A percentile compares a stretch with the other conserved stretches of the same genome.
Conservation (phyloP, 345 rosid species). For the Moricandia moricandioides region DNA sequence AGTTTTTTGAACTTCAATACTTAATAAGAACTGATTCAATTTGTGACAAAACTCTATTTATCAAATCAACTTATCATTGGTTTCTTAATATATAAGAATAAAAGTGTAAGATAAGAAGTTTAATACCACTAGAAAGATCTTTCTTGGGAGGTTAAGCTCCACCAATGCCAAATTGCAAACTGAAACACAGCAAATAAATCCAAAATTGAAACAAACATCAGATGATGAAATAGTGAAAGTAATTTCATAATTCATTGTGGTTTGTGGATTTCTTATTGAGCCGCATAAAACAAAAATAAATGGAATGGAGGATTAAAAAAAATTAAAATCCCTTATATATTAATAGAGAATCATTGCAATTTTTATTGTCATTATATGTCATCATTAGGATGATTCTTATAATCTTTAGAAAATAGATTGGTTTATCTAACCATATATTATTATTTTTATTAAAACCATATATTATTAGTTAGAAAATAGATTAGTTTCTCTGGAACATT, state of each 20-base stretch:
- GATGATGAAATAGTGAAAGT: background rate
- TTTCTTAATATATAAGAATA: background rate
- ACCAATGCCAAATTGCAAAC: background rate
- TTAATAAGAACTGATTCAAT: background rate
- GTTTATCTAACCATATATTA: no score
- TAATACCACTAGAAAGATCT: background rate
- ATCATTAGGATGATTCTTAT: no score
- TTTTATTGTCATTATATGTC: no score
- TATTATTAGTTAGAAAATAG: no score
- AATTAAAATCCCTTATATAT: no score
- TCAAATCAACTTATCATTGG: background rate
- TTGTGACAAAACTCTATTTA: background rate
- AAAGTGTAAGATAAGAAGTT: background rate
- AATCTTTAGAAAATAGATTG: no score
- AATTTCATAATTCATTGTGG: background rate
- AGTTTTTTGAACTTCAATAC: background rate
- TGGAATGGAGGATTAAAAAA: no score
- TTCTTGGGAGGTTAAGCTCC: background rate
- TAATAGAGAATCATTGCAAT: no score
- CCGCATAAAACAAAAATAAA: background rate
- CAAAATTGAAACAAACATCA: background rate
- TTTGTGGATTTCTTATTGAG: background rate
- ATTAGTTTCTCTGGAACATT: no score
- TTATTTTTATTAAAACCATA: no score
- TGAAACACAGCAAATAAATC: background rate